phyloP scores from a whole-genome alignment of 148 eudicot species.

The Rhododendron williamsianum region DNA sequence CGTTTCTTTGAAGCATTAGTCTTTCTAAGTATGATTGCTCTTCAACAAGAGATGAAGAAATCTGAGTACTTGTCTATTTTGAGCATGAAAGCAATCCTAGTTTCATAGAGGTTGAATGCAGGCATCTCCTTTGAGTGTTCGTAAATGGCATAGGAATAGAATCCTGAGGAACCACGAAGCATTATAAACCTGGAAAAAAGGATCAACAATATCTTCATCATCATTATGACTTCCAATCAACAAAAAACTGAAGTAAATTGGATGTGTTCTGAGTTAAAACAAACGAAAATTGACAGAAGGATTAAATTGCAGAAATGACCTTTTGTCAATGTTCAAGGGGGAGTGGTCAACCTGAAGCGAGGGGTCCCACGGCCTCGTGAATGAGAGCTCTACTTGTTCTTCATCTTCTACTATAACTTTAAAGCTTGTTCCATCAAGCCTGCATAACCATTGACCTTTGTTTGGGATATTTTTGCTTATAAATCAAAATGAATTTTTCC shows the following conservation, averaged over 20 bases:
- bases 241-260: neutral
- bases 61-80: constrained; percentile 46
- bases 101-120: constrained; percentile 66
- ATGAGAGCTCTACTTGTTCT: constrained; percentile 48
- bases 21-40: neutral
- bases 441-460: constrained; percentile 11
- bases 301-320: constrained; percentile 16
- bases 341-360: constrained; percentile 22
- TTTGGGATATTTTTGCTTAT: neutral
- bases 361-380: constrained; percentile 42
- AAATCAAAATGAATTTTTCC: neutral
- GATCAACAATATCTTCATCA: neutral
- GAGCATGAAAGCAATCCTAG: constrained; percentile 81
- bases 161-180: constrained; percentile 61
- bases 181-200: constrained; percentile 37
- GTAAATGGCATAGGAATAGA: constrained; percentile 58
- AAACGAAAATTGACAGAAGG: neutral
- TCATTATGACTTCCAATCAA: neutral
- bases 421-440: constrained; percentile 36
- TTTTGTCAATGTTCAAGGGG: constrained; percentile 49
- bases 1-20: neutral
- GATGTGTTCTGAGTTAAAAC: neutral
- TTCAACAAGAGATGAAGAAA: neutral
- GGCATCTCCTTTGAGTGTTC: constrained; percentile 68
- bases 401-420: constrained; percentile 34